Percentiles rank a stretch among this genome's conserved stretches.
These are phyloP conservation scores for Pseudogymnoascus sp. DNA, from an alignment of 2,329 filamentous ascomycete species.

Conservation along the genomic window DNA sequence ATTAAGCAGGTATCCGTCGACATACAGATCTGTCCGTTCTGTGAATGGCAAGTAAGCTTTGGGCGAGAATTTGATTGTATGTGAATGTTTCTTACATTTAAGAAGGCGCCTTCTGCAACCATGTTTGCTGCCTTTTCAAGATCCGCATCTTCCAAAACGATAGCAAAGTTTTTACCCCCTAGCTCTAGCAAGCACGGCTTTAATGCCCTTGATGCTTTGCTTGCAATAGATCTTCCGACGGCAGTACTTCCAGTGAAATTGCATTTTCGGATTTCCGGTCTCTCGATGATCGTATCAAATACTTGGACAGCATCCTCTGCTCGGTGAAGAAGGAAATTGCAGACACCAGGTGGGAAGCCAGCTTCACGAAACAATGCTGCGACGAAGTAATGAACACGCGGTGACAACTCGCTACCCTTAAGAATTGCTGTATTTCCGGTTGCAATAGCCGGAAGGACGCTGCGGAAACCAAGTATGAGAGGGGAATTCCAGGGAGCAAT, in stretches of 20 bases:
- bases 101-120: slow-evolving; percentile 24
- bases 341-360: slow-evolving; percentile 33
- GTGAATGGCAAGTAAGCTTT: slow-evolving; percentile 7
- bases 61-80: neutral
- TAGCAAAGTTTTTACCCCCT: slow-evolving; percentile 37
- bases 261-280: slow-evolving; percentile 31
- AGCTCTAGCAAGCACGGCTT: slow-evolving; percentile 40
- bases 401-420: slow-evolving; percentile 29
- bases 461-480: slow-evolving; percentile 19
- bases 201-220: slow-evolving; percentile 30
- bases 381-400: slow-evolving; percentile 27
- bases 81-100: slow-evolving; percentile 20
- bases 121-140: slow-evolving; percentile 33
- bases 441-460: slow-evolving; percentile 16
- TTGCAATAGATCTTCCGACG: slow-evolving; percentile 35
- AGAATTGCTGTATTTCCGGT: slow-evolving; percentile 23
- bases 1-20: slow-evolving; percentile 29
- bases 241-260: slow-evolving; percentile 37
- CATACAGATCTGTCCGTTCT: slow-evolving; percentile 31
- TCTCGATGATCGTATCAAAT: slow-evolving; percentile 30
- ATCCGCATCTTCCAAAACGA: slow-evolving; percentile 38
- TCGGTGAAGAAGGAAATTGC: slow-evolving; percentile 31
- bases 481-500: slow-evolving; percentile 28
- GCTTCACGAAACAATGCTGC: slow-evolving; percentile 32
- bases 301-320: slow-evolving; percentile 29